Percentiles rank a stretch among this genome's conserved stretches.
Conservation (phyloP, 2,329 filamentous ascomycete species). For the Arthroderma sp. region DNA sequence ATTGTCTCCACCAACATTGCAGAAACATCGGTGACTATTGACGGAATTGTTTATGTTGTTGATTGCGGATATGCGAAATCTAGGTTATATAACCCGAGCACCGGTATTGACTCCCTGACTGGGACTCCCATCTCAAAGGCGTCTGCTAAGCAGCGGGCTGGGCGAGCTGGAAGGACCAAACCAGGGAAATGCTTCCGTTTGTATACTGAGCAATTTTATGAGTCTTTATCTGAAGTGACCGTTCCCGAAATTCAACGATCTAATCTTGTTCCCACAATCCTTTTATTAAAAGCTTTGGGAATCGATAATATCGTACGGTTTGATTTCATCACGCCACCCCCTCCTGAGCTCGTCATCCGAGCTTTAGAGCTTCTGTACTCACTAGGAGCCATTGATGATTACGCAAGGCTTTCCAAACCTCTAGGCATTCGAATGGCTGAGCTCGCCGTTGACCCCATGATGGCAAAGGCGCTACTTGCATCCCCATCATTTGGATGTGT, state of each 20-base stretch:
- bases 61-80: slow-evolving; percentile 88
- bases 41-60: slow-evolving; percentile 80
- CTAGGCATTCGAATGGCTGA: slow-evolving; percentile 88
- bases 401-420: slow-evolving; percentile 79
- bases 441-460: slow-evolving; percentile 86
- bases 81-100: slow-evolving; percentile 67
- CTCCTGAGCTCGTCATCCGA: slow-evolving; percentile 69
- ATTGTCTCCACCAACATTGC: slow-evolving; percentile 93
- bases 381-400: slow-evolving; percentile 72
- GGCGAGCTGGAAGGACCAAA: slow-evolving; percentile 75
- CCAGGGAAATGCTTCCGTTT: slow-evolving; percentile 90
- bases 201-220: slow-evolving; percentile 66
- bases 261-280: slow-evolving; percentile 72
- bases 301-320: slow-evolving; percentile 92
- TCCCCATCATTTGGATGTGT: slow-evolving; percentile 64
- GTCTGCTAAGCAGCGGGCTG: slow-evolving; percentile 80
- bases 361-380: slow-evolving; percentile 80
- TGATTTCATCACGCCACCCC: slow-evolving; percentile 74
- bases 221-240: slow-evolving; percentile 54
- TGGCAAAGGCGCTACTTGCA: slow-evolving; percentile 72
- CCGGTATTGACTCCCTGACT: slow-evolving; percentile 78
- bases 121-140: slow-evolving; percentile 76
- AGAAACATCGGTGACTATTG: slow-evolving; percentile 88
- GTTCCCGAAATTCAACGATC: slow-evolving; percentile 85
- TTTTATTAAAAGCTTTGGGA: slow-evolving; percentile 87